Evolutionary conservation across 306 rosid genomes (phyloP).

Genomic region (Cucumis melo): DNA sequence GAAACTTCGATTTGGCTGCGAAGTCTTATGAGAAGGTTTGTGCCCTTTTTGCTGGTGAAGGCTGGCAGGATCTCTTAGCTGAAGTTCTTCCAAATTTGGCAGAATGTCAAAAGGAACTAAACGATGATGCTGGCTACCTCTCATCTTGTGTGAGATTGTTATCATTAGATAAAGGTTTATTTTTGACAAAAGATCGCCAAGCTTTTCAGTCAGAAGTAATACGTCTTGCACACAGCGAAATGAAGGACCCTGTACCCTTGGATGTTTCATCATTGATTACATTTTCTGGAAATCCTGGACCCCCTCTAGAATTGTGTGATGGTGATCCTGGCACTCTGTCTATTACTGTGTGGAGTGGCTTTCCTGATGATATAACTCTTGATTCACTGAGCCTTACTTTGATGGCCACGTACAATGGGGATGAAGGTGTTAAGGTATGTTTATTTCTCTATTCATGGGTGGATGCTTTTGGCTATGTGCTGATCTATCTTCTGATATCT

Average conservation of each 20-base stretch:
- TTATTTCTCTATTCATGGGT: slow-evolving; percentile 4
- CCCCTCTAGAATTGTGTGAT: slow-evolving; percentile 85
- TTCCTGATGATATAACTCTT: slow-evolving; percentile 91
- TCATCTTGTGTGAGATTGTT: slow-evolving; percentile 93
- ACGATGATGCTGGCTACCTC: slow-evolving; percentile 96
- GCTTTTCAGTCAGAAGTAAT: slow-evolving; percentile 80
- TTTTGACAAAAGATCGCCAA: slow-evolving; percentile 76
- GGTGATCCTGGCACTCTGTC: slow-evolving; percentile 83
- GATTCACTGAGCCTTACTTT: slow-evolving; percentile 84
- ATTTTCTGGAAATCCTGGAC: slow-evolving; percentile 92
- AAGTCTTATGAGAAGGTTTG: slow-evolving; percentile 98
- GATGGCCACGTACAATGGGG: slow-evolving; percentile 70
- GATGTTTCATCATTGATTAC: slow-evolving; percentile 93
- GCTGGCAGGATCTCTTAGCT: slow-evolving; percentile 92
- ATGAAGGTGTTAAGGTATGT: slow-evolving; percentile 87
- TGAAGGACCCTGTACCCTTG: slow-evolving; percentile 89
- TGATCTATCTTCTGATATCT: background rate
- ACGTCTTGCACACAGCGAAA: slow-evolving; percentile 85
- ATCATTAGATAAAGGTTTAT: slow-evolving; percentile 83
- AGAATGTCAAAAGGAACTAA: slow-evolving; percentile 80
- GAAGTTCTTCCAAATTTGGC: slow-evolving; percentile 94
- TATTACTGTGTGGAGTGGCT: slow-evolving; percentile 90
- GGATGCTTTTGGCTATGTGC: background rate
- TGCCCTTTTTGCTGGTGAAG: slow-evolving; percentile 88
- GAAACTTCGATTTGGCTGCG: slow-evolving; percentile 89